phyloP scores from a whole-genome alignment of 305 asterid species.

The Fraxinus floribunda region DNA sequence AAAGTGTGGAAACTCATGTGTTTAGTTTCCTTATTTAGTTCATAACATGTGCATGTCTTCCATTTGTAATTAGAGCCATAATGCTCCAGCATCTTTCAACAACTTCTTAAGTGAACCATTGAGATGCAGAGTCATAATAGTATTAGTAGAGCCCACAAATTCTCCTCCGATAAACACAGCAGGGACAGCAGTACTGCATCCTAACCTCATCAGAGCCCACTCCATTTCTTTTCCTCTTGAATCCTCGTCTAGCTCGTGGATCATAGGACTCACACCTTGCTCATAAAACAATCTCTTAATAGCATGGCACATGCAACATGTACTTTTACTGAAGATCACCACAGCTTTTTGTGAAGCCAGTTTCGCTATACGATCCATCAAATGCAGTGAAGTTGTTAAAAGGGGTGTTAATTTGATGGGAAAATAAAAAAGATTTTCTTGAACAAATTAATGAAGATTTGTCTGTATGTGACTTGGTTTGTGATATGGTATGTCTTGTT shows the following conservation, averaged over 20 bases:
- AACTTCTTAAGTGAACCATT: slow-evolving; percentile 51
- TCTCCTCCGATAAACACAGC: slow-evolving; percentile 44
- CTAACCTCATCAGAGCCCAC: slow-evolving; percentile 37
- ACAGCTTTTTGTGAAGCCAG: slow-evolving; percentile 41
- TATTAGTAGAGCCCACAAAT: slow-evolving; percentile 40
- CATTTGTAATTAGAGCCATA: slow-evolving; percentile 35
- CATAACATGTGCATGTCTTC: not conserved
- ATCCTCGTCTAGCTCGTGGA: slow-evolving; percentile 45
- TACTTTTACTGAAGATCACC: slow-evolving; percentile 46
- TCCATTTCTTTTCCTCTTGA: slow-evolving; percentile 37
- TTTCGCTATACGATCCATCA: slow-evolving; percentile 37
- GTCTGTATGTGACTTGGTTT: not conserved
- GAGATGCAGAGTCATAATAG: slow-evolving; percentile 45
- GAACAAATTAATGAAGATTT: not conserved
- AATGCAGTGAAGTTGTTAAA: not conserved
- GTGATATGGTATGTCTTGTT: not conserved
- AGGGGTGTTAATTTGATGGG: not conserved
- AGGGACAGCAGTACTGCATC: slow-evolving; percentile 46
- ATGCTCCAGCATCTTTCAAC: slow-evolving; percentile 61
- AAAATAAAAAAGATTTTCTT: not conserved
- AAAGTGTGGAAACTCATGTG: not conserved
- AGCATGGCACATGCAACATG: slow-evolving; percentile 55
- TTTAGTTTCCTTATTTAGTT: not conserved
- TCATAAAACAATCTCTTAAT: slow-evolving; percentile 46
- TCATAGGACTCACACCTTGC: slow-evolving; percentile 45